Evolutionary conservation across 1,284 basidiomycete species (phyloP).

Genomic region (Ganoderma boninense): DNA sequence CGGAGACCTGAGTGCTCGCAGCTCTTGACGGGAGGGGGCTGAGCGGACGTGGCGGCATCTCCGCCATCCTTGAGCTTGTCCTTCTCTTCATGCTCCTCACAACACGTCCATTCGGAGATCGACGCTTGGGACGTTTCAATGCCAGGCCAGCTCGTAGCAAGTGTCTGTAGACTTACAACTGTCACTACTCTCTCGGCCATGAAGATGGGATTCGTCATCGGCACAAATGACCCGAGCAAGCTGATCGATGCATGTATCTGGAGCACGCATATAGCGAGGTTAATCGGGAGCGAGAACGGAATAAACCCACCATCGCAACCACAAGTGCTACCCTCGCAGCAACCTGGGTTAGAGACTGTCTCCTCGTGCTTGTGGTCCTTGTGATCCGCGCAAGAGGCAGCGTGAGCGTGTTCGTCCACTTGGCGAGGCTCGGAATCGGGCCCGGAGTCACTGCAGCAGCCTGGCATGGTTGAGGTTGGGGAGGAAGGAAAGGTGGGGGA

Average conservation of each 20-base stretch:
- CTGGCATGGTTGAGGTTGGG: conserved; percentile 22
- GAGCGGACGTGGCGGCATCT: background rate
- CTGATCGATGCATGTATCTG: conserved; percentile 40
- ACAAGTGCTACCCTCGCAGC: conserved; percentile 28
- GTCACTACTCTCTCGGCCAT: conserved; percentile 16
- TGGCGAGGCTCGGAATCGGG: conserved; percentile 17
- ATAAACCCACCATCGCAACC: conserved; percentile 28
- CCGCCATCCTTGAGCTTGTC: conserved; percentile 1
- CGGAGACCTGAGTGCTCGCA: conserved; percentile 33
- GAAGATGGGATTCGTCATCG: conserved; percentile 41
- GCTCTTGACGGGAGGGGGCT: background rate
- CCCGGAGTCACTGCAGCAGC: conserved; percentile 24
- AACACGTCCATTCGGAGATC: conserved; percentile 24
- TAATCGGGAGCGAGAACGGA: background rate
- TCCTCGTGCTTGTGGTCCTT: background rate
- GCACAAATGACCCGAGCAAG: conserved; percentile 42
- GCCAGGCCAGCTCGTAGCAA: background rate
- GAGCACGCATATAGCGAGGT: background rate
- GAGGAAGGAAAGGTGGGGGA: background rate
- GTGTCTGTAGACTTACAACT: conserved; percentile 8
- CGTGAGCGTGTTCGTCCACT: conserved; percentile 10
- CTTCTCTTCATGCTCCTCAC: conserved; percentile 7
- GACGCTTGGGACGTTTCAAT: background rate
- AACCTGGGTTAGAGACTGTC: conserved; percentile 11
- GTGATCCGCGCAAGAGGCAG: background rate